Conservation (phyloP, 495 filamentous ascomycete genomes). For the Penicillium subrubescens region DNA sequence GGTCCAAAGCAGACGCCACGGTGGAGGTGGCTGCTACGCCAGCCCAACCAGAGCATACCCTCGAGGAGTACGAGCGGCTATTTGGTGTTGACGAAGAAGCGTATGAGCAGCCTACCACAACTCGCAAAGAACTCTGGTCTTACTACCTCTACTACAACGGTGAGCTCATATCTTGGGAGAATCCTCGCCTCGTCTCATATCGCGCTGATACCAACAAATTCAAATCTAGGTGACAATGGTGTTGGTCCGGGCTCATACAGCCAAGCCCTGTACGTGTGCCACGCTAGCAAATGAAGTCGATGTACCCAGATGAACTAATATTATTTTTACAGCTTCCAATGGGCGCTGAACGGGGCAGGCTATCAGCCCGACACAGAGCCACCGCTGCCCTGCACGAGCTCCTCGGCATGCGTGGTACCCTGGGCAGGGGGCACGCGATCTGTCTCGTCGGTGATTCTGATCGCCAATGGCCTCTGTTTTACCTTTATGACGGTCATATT, state of each 20-base stretch:
- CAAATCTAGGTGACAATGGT: constrained; percentile 46
- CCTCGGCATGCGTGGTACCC: constrained; percentile 47
- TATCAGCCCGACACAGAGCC: constrained; percentile 46
- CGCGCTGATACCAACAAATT: background rate
- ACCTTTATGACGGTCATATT: constrained; percentile 54
- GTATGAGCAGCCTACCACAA: constrained; percentile 48
- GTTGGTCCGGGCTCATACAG: constrained; percentile 51
- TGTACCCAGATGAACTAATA: background rate
- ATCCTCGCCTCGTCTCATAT: background rate
- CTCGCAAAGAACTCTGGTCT: constrained; percentile 49
- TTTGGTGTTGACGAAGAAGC: constrained; percentile 44
- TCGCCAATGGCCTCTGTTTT: constrained; percentile 55
- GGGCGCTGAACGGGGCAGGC: constrained; percentile 47
- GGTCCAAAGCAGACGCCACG: constrained; percentile 8
- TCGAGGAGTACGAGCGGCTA: constrained; percentile 41
- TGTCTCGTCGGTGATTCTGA: constrained; percentile 48
- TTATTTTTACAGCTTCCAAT: constrained; percentile 41
- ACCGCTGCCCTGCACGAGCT: constrained; percentile 40
- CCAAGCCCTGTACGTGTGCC: constrained; percentile 40
- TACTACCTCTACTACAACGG: constrained; percentile 55
- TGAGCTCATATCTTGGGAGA: background rate
- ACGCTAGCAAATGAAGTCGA: background rate
- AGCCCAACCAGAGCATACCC: constrained; percentile 15
- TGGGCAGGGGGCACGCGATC: constrained; percentile 49
- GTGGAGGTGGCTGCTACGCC: constrained; percentile 7